Evolutionary conservation across 2,329 filamentous ascomycete species (phyloP).

Genomic region (Lachnellula subtilissima): DNA sequence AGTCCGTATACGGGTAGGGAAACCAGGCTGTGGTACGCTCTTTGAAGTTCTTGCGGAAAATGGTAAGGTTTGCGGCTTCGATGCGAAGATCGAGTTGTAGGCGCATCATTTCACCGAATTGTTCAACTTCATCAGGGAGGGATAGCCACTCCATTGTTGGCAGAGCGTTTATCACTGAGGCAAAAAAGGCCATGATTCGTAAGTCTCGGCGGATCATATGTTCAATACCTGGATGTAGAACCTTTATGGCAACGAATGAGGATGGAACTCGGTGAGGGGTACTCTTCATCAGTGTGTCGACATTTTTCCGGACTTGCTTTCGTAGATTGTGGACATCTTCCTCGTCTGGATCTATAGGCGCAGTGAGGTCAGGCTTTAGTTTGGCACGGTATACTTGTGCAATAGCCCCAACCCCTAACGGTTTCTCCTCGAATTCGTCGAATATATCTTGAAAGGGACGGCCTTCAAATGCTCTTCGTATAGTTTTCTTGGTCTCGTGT

Average conservation of each 20-base stretch:
- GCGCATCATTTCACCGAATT: conserved; percentile 98
- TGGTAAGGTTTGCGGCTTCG: conserved; percentile 82
- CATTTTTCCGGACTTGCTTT: conserved; percentile 70
- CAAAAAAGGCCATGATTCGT: conserved; percentile 91
- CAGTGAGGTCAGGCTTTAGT: conserved; percentile 72
- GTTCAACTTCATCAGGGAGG: conserved; percentile 84
- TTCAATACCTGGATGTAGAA: conserved; percentile 88
- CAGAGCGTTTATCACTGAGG: conserved; percentile 73
- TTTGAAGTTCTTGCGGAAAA: conserved; percentile 87
- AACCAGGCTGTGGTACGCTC: conserved; percentile 92
- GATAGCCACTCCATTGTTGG: conserved; percentile 98
- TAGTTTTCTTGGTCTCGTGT: conserved; percentile 69
- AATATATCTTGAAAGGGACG: conserved; percentile 86
- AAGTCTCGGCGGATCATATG: conserved; percentile 85
- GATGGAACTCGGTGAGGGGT: conserved; percentile 82
- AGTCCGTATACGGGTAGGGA: conserved; percentile 87
- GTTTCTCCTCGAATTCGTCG: conserved; percentile 86
- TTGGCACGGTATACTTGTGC: conserved; percentile 97
- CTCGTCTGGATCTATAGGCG: conserved; percentile 53
- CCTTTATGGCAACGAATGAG: conserved; percentile 90
- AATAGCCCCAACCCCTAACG: conserved; percentile 90
- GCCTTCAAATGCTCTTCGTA: conserved; percentile 76
- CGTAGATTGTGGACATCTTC: conserved; percentile 53
- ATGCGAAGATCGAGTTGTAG: conserved; percentile 94
- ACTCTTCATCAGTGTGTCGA: conserved; percentile 82